Percentiles rank a stretch among this genome's conserved stretches.
phyloP scores from a whole-genome alignment of 305 asterid genomes.

The Ilex paraguariensis region DNA sequence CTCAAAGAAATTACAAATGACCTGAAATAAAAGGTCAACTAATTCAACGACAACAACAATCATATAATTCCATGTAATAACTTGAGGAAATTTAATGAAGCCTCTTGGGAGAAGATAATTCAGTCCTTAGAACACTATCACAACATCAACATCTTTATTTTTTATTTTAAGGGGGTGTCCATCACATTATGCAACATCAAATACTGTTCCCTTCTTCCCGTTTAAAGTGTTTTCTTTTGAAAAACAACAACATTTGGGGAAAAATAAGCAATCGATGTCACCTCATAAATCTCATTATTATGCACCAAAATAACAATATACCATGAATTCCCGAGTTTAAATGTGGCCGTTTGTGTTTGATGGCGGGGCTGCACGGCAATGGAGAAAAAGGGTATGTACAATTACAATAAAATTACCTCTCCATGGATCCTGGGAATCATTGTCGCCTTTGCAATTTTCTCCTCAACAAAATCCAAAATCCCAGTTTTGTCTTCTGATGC shows the following conservation, averaged over 20 bases:
- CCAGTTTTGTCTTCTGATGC: conserved; percentile 89
- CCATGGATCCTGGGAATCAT: conserved; percentile 75
- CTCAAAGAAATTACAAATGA: conserved; percentile 35
- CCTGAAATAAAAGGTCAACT: conserved; percentile 31
- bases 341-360: neutral
- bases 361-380: neutral
- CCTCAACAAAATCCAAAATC: conserved; percentile 62
- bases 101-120: too few relatives aligned
- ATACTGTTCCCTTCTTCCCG: too few relatives aligned
- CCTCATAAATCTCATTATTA: too few relatives aligned
- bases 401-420: conserved; percentile 49
- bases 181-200: neutral
- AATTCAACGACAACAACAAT: conserved; percentile 14
- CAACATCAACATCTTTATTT: neutral
- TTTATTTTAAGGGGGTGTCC: neutral
- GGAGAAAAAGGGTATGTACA: neutral
- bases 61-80: neutral
- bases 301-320: too few relatives aligned
- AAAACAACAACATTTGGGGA: too few relatives aligned
- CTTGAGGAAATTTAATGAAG: neutral
- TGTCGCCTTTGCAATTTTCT: conserved; percentile 82
- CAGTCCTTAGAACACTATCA: too few relatives aligned
- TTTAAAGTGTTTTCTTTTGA: too few relatives aligned
- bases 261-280: too few relatives aligned
- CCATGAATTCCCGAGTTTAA: too few relatives aligned